Percentiles rank a stretch among this genome's conserved stretches.
These are phyloP conservation scores for Globisporangium viniferum DNA, from an alignment of 352 stramenopile genomes.

Conservation along the genomic window DNA sequence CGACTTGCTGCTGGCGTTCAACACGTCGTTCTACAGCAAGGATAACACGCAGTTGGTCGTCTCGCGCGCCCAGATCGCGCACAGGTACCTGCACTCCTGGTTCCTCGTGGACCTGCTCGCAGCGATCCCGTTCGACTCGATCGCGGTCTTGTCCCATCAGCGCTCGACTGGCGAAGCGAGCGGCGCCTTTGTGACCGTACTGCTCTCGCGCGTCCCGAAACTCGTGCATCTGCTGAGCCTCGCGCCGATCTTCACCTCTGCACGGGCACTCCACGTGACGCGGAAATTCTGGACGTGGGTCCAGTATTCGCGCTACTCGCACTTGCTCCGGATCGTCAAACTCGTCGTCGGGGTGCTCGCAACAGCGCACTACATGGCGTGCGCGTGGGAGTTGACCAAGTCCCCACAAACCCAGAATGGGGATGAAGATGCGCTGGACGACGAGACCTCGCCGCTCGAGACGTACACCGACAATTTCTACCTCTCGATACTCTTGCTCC, in stretches of 20 bases:
- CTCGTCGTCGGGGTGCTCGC: conserved; percentile 1
- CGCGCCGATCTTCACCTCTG: not conserved
- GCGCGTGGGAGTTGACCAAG: conserved; percentile 7
- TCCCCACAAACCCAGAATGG: too few species aligned
- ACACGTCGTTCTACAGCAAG: conserved; percentile 12
- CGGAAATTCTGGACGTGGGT: conserved; percentile 8
- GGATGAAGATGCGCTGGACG: conserved; percentile 4
- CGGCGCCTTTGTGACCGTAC: not conserved
- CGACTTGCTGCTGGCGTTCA: conserved; percentile 11
- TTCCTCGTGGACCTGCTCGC: conserved; percentile 7
- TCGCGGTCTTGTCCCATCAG: not conserved
- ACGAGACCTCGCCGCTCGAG: not conserved
- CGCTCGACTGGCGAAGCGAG: not conserved
- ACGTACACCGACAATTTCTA: conserved; percentile 10
- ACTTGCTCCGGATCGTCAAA: conserved; percentile 13
- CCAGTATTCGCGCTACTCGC: conserved; percentile 16
- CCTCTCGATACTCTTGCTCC: conserved; percentile 10
- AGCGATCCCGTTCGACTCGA: not conserved
- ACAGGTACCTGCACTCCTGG: conserved; percentile 10
- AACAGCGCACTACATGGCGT: conserved; percentile 15
- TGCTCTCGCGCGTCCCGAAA: not conserved
- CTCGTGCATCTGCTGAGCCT: conserved; percentile 5
- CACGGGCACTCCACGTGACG: not conserved
- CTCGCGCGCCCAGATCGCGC: conserved; percentile 4
- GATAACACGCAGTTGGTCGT: conserved; percentile 9